These are phyloP conservation scores for Paraphoma sp. DNA, from an alignment of 2,329 filamentous ascomycete species.

Conservation along the genomic window DNA sequence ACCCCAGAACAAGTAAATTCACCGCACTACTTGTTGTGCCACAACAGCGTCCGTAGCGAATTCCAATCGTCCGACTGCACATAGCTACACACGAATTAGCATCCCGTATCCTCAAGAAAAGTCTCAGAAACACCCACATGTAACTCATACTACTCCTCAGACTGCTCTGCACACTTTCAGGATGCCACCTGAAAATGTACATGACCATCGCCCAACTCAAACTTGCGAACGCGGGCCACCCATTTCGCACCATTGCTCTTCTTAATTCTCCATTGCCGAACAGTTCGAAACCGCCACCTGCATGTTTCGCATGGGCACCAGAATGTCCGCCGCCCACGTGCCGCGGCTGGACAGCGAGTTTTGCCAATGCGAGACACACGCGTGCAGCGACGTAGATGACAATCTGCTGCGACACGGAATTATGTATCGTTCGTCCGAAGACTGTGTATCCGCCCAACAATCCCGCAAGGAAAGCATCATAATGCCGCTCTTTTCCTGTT, in stretches of 20 bases:
- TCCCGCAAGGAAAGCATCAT: slow-evolving; percentile 86
- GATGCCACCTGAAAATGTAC: slow-evolving; percentile 92
- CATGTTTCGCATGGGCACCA: slow-evolving; percentile 11
- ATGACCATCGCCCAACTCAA: slow-evolving; percentile 93
- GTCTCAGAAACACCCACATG: slow-evolving; percentile 69
- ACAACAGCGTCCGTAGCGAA: slow-evolving; percentile 79
- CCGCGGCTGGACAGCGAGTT: slow-evolving; percentile 74
- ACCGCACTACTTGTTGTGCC: slow-evolving; percentile 72
- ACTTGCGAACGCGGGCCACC: slow-evolving; percentile 92
- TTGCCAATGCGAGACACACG: slow-evolving; percentile 83
- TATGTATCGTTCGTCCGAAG: slow-evolving; percentile 81
- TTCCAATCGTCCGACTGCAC: slow-evolving; percentile 90
- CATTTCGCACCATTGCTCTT: slow-evolving; percentile 61
- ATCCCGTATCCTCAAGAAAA: neutral
- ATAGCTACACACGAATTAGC: slow-evolving; percentile 58
- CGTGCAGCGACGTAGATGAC: slow-evolving; percentile 97
- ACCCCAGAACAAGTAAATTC: neutral
- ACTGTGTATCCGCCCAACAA: slow-evolving; percentile 90
- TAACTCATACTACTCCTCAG: slow-evolving; percentile 96
- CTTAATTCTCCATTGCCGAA: slow-evolving; percentile 47
- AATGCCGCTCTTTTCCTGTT: slow-evolving; percentile 67
- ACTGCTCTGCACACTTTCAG: slow-evolving; percentile 88
- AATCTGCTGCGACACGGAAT: slow-evolving; percentile 92
- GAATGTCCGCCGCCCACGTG: slow-evolving; percentile 41
- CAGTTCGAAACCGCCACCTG: slow-evolving; percentile 46